phyloP scores from a whole-genome alignment of 192 early-diverging fungal species.

The Umbelopsis sp. region DNA sequence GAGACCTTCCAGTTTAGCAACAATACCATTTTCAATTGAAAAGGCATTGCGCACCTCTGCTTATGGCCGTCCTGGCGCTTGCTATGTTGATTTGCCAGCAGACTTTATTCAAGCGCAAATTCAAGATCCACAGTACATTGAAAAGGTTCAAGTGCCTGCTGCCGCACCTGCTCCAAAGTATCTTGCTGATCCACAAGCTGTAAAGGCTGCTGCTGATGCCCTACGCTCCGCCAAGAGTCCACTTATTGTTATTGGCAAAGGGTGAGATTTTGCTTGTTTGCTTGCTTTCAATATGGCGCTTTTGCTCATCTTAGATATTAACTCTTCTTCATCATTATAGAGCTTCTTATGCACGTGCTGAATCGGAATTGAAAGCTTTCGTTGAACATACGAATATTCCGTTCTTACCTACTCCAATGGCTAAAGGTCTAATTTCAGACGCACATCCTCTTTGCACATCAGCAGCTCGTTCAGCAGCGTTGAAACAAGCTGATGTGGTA shows the following conservation, averaged over 20 bases:
- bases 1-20: conserved; percentile 46
- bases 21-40: conserved; percentile 56
- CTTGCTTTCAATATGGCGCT: not conserved
- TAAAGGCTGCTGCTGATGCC: conserved; percentile 45
- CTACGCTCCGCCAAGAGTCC: conserved; percentile 55
- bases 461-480: conserved; percentile 64
- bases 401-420: conserved; percentile 76
- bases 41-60: conserved; percentile 53
- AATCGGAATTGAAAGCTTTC: conserved; percentile 54
- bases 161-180: conserved; percentile 28
- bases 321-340: conserved; percentile 20
- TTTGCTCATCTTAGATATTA: not conserved
- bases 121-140: conserved; percentile 15
- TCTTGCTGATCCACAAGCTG: conserved; percentile 50
- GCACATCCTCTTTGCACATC: conserved; percentile 59
- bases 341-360: conserved; percentile 68
- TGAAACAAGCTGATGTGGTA: conserved; percentile 68
- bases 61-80: conserved; percentile 64
- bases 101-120: conserved; percentile 61
- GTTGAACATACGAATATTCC: conserved; percentile 60
- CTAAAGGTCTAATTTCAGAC: conserved; percentile 72
- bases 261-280: conserved; percentile 32
- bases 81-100: conserved; percentile 70
- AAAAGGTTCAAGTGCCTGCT: conserved; percentile 14
- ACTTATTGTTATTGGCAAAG: conserved; percentile 74